Base-by-base conservation (phyloP, 1,284 basidiomycete genomes). In the Lentinula novae-zelandiae region DNA sequence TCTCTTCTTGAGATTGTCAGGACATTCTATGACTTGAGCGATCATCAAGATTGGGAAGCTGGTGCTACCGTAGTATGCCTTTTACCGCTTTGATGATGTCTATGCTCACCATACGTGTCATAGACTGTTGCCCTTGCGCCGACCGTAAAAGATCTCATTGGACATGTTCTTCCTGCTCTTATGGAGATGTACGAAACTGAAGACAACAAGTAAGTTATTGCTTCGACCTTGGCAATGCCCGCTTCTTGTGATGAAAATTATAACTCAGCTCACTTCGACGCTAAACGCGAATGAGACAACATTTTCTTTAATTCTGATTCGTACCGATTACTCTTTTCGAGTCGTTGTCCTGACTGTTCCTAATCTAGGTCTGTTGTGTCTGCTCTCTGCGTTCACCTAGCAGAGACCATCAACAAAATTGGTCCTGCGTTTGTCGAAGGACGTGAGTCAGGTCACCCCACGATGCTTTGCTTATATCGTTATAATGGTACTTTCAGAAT, bases 171-270 rank as follows among this genome's bases (percentile, higher is more conserved):
- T 52, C 85, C 84, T 8, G 82, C 86, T 51, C 82, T 99, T 49
- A 75, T 98, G 66, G 92, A 95, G 63, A 89, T 95, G 82, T 98
- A 94, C 78, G 89, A 92, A 72, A 87, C 89, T 8, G 96, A 99
- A 76, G 97, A 99, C 71, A 96, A 98, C 81, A 96, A 97, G 96
- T 98, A 71, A 82, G 96, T 88, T 1, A 55, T 55, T 64, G 58
- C 38, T 20, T 48, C 57, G 17, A 36, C 12, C 40, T 60, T 20
- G 61, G 54, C 50, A 58, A 42, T 39, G 12, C 27, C 44, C 61
- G 40, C 38, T 57, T 64, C 65, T 58, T 62, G 63, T 78, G 86
- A 90, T 90, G 90, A 90, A 70, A 78, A 73, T 71, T 66, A 9
- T 66, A 82, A 90, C 90, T 91, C 90, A 92, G 89, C 90, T 92